A percentile compares a stretch with the other conserved stretches of the same genome.
phyloP scores from a whole-genome alignment of 345 rosid species.

The Ailanthus altissimus region DNA sequence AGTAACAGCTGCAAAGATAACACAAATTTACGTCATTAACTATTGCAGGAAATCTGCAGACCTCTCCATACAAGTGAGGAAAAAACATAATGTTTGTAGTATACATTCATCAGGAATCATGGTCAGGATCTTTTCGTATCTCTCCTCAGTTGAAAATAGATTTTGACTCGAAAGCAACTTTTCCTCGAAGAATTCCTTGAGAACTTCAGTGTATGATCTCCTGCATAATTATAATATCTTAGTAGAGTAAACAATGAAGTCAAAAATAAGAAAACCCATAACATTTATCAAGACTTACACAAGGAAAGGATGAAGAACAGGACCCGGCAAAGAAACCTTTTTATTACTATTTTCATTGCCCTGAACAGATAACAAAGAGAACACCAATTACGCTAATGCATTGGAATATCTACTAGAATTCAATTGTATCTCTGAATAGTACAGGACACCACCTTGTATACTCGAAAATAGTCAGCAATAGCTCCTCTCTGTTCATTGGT shows the following conservation, averaged over 20 bases:
- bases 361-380: slow-evolving; percentile 35
- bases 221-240: slow-evolving; percentile 40
- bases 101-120: slow-evolving; percentile 88
- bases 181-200: slow-evolving; percentile 70
- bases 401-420: slow-evolving; percentile 2
- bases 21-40: slow-evolving; percentile 21
- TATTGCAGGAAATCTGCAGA: slow-evolving; percentile 7
- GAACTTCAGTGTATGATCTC: slow-evolving; percentile 80
- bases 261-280: neutral
- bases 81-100: neutral
- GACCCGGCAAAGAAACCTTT: slow-evolving; percentile 69
- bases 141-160: slow-evolving; percentile 68
- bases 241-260: slow-evolving; percentile 16
- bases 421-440: neutral
- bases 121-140: slow-evolving; percentile 78
- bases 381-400: slow-evolving; percentile 9
- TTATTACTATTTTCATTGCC: slow-evolving; percentile 83
- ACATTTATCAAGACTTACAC: slow-evolving; percentile 51
- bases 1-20: slow-evolving; percentile 55
- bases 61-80: neutral
- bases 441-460: slow-evolving; percentile 69
- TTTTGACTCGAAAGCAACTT: slow-evolving; percentile 65
- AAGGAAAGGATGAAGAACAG: slow-evolving; percentile 85
- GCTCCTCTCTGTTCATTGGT: slow-evolving; percentile 91
- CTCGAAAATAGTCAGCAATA: slow-evolving; percentile 85